Base-by-base conservation (phyloP, 2,329 filamentous ascomycete genomes). In the Juglanconis sp. region DNA sequence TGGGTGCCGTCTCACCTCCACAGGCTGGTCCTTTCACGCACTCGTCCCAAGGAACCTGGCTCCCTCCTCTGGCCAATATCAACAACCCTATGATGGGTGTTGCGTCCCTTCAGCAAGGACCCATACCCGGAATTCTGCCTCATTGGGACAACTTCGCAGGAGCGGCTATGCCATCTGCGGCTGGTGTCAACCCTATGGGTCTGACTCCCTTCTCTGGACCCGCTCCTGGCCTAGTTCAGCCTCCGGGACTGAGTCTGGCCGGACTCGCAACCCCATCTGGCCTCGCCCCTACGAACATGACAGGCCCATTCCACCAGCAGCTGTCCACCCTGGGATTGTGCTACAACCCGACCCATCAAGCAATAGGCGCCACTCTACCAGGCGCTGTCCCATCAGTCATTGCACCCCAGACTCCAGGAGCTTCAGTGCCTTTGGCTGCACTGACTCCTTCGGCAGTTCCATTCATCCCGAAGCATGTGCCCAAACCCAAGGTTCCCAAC, bases 401-500 rank as follows among this genome's bases (percentile, higher is more conserved):
- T 2, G 36, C 38, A 2, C 38, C 40, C 2, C 59, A 49, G 31
- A 6, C 3, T 10, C 34, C 31, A 46, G 44, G 44, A 6, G n/a
- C 48, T 32, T 7, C 17, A 3, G 11, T 53, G 15, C 24, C 55
- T 3, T 9, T 46, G 32, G 24, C 59, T 34, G 48, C 35, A 11
- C 17, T 31, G n/a, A 52, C 52, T 5, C 15, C 59, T 17, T 35
- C 46, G 10, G 50, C 46, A 34, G 44, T 38, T 7, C 54, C 61
- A 10, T 57, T 58, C n/a, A 55, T 61, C 38, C 53, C 58, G 8
- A 61, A 58, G 44, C 50, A 53, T 13, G 59, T 62, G 40, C 62
- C 62, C 17, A 64, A 64, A 53, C 62, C 62, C 31, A 59, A 60
- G 31, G 53, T 59, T 42, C 62, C 59, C 34, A 60, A 64, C 35